A percentile compares a stretch with the other conserved stretches of the same genome.
Evolutionary conservation across 352 stramenopile genomes (phyloP).

Genomic region (Discostella stelligera): DNA sequence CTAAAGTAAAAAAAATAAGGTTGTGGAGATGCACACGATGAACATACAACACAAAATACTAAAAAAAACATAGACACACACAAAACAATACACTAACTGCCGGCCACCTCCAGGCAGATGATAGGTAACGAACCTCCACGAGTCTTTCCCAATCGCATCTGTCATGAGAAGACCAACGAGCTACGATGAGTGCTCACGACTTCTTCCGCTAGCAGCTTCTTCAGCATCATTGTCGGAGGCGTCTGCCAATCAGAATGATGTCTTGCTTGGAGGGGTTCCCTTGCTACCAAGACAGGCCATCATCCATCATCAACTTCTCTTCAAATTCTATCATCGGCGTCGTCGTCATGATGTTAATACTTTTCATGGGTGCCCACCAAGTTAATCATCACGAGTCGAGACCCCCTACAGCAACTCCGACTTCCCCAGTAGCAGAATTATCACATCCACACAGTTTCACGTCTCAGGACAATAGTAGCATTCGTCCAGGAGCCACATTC

Average conservation of each 20-base stretch:
- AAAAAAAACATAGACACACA: no score
- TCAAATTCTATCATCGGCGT: background rate
- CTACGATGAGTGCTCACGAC: background rate
- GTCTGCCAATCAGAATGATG: background rate
- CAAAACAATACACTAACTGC: no score
- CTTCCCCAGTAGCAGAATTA: background rate
- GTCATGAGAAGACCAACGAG: background rate
- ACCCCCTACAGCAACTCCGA: background rate
- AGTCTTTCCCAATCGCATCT: no score
- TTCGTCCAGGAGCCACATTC: slow-evolving; percentile 19
- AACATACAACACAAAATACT: no score
- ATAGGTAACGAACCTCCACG: no score
- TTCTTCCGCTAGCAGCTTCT: background rate
- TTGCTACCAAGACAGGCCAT: background rate
- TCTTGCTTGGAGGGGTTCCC: background rate
- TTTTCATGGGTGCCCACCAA: background rate
- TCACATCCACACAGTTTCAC: background rate
- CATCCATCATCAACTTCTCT: background rate
- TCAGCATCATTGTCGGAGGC: background rate
- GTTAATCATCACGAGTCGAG: background rate
- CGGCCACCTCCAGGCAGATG: no score
- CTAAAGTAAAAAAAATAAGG: no score
- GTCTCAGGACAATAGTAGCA: background rate
- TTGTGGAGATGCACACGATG: no score
- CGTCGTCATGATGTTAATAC: background rate